Evolutionary conservation across 192 early-diverging fungal species (phyloP), one percentile per base, ranked within the genome.

Genomic region (Spizellomyces sp.): DNA sequence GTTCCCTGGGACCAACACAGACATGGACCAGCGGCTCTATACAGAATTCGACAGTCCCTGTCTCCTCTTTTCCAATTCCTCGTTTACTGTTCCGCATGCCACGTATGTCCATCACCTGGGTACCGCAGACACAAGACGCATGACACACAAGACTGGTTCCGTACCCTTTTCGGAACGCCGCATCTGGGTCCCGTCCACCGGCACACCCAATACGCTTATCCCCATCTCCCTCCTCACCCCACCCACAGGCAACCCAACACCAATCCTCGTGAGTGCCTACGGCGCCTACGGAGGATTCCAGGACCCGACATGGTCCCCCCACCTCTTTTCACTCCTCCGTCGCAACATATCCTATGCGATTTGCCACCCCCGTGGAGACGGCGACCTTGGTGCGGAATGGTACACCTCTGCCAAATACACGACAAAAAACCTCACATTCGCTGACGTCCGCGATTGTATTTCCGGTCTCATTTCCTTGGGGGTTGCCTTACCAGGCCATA

Each of bases 311-410:
- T 83, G 75, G 58, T 19, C 17, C 2, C 43, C 70, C 43, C 15
- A 54, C 15, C 17, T 72, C 45, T 66, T 83, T 36, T 69, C 81
- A 6, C 67, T 83, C 6, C 60, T 83, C 10, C 45, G 73, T 21
- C 45, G 78, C 36, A 77, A 77, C 10, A 52, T 78, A 47, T 43
- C 50, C 36, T 66, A 54, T 55, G 81, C 81, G 10, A 61, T 78
- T 6, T 83, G 81, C 61, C 81, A 83, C 65, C 81, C 81, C 27
- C 67, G 79, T n/a, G 81, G 81, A 19, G 81, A 83, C 67, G 79
- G 27, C 6, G 79, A 83, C 67, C 12, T 78, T 4, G 81, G 81
- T 15, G 59, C 45, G 36, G n/a, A 9, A 7, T 83, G 79, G 79
- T 83, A 83, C 59, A 6, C 21, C 19, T 57, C 61, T 14, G 81